Evolutionary conservation across 1,139 yeast genomes (phyloP), one percentile per base, ranked within the genome.

Genomic region (Yamadazyma pseudoaaseri): DNA sequence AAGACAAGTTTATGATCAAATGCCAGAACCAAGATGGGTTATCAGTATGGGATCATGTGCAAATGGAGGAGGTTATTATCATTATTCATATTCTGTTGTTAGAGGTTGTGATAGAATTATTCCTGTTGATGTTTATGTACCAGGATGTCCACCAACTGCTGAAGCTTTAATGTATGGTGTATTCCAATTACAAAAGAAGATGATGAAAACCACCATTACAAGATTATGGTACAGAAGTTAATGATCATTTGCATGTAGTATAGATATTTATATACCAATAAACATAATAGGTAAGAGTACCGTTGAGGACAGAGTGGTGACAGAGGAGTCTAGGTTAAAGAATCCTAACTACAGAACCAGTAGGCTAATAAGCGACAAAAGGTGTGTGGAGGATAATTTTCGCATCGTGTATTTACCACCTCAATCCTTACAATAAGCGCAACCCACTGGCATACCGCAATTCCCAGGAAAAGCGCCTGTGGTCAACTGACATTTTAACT

Each of bases 11-110:
- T 86, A 86, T 61, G 96, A 86, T 62, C 95, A 86, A 65, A 86
- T 86, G 95, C 89, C 95, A 26, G 95, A 85, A 48, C 96, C 96
- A 34, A 79, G 90, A 65, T 76, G 79, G 83, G 95, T 86, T 37
- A 86, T 86, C 52, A 84, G 95, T 41, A 86, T 86, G 96, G 96
- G 96, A 29, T 83, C 94, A 7, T 86, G 96, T 66, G 96, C 96
- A 44, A 86, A 86, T 58, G 96, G 96, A 42, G 96, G 96, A 43
- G 96, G 96, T 25, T 86, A 86, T 65, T 86, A 86, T 65, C 95
- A 86, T 62, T 86, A 86, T 62, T 83, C 94, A 12, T 86, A 86
- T 64, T 78, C 90, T 21, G 95, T 86, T 20, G 94, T 86, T 18
- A 75, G 96, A 58, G 96, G 96, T 29, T 87, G 95, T 55, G 96